Base-by-base conservation (phyloP, 2,329 filamentous ascomycete species). In the Microdochium trichocladiopsis region DNA sequence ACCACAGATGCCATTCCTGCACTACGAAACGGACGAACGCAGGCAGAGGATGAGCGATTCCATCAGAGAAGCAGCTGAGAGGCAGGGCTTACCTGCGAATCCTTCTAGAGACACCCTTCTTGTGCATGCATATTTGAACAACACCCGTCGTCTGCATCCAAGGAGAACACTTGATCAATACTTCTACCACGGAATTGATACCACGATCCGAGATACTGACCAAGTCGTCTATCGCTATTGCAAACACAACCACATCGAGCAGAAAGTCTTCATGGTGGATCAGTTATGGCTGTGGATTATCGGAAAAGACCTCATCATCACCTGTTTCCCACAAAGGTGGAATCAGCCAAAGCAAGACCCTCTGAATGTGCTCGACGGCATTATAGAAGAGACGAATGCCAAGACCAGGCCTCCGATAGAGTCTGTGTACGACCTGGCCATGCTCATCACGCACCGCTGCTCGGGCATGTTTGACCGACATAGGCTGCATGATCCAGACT, bases 281-380 rank as follows among this genome's bases (percentile, higher is more conserved):
- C 83, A 87, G 58, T 68, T 87, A 2, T 87, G 83, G 83, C 76
- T 86, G 61, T 85, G 81, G 79, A 72, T 84, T 2, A 60, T 86
- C 1, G 69, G 78, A 53, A 71, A 66, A 53, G 81, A 84, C 53
- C 66, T 85, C 16, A 75, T 87, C 18, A 74, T 87, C 11, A 82
- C 79, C 0, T 75, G 76, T 51, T 83, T 83, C 52, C 79, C 79
- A 2, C 75, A 82, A 55, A 69, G 78, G 4, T 83, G 78, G 78
- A 70, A 78, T 28, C 80, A 84, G 60, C 80, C 80, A 0, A 78
- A 77, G 50, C 80, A 82, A 50, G 81, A 86, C 52, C 80, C 80
- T 1, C 65, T 86, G 12, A 84, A 85, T 53, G 79, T 86, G 2
- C 68, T 86, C 1, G 81, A 85, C 49, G 75, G 77, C 2, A 75